Base-by-base conservation (phyloP, 2,329 filamentous ascomycete species). In the Pseudogymnoascus sp. region DNA sequence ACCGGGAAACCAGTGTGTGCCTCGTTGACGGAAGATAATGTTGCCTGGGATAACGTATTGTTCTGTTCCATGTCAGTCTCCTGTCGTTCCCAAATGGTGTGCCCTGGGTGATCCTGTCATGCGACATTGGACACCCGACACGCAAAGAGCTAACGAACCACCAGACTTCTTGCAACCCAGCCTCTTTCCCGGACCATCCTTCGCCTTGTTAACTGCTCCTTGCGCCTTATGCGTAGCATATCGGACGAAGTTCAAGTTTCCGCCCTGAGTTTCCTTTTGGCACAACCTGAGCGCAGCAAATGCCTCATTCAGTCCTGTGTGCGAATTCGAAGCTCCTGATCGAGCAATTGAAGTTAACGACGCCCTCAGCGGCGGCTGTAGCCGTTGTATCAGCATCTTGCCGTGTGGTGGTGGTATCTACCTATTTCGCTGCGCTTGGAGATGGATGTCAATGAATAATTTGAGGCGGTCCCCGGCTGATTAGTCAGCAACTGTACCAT, bases 11-110 rank as follows among this genome's bases (percentile, higher is more conserved):
- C 95, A 99, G 72, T 87, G 85, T 3, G 95, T 96, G 71, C 95
- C 95, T 72, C 93, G 88, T 77, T 99, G 95, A 75, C 91, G 92
- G 84, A 95, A 99, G 78, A 99, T 90, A 77, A 99, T 99, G 80
- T 96, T 97, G 63, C 95, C 95, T 4, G 93, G 89, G 64, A 96
- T 89, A 37, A 99, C 95, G 76, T 88, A 96, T 79, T 97, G 89
- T 74, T 93, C 89, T 93, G 73, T 67, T 47, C 54, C 7, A 11
- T 3, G 36, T 60, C 26, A 60, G 31, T n/a, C n/a, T 36, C 23
- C 23, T 5, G 12, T 11, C 45, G 21, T 42, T 5, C 12, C 45
- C n/a, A 63, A 31, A 21, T 57, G 29, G 62, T 11, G 62, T 29
- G 21, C 7, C 42, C 45, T 61, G 21, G 31, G 26, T 29, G 37